A percentile compares a stretch with the other conserved stretches of the same genome.
Conservation (phyloP, 768 basidiomycete species). For the Russula lepida region DNA sequence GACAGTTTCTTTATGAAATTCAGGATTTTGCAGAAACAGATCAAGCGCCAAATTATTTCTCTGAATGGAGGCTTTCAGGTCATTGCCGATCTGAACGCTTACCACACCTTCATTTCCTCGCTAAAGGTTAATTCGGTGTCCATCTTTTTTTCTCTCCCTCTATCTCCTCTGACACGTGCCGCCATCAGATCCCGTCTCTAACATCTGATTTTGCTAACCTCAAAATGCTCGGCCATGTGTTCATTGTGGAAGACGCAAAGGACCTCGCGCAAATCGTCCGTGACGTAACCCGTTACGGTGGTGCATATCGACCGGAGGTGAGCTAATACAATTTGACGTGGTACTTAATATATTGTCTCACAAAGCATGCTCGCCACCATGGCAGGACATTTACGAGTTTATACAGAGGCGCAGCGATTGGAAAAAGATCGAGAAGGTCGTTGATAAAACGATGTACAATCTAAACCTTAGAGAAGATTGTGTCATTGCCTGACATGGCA, state of each 20-base stretch:
- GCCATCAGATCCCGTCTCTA: slow-evolving; percentile 60
- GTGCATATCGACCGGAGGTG: slow-evolving; percentile 90
- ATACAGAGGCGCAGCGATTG: slow-evolving; percentile 92
- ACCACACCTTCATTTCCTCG: slow-evolving; percentile 80
- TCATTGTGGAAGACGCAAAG: slow-evolving; percentile 91
- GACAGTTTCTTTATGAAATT: background rate
- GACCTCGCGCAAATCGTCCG: slow-evolving; percentile 94
- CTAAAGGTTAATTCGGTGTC: slow-evolving; percentile 50
- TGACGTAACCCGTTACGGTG: slow-evolving; percentile 93
- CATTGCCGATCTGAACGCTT: slow-evolving; percentile 92
- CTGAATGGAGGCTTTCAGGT: slow-evolving; percentile 90
- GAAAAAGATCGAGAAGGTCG: slow-evolving; percentile 97
- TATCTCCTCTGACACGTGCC: background rate
- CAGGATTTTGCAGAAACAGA: slow-evolving; percentile 91
- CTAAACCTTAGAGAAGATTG: slow-evolving; percentile 92
- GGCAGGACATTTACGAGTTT: slow-evolving; percentile 88
- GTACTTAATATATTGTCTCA: background rate
- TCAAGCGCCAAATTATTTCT: slow-evolving; percentile 96
- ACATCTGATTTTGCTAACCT: slow-evolving; percentile 86
- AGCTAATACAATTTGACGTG: slow-evolving; percentile 14
- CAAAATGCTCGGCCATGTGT: slow-evolving; percentile 97
- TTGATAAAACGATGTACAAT: slow-evolving; percentile 93
- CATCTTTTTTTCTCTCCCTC: background rate
- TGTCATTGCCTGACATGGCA: slow-evolving; percentile 32
- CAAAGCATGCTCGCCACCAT: background rate